Percentiles rank a stretch among this genome's conserved stretches.
Conservation (phyloP, 495 filamentous ascomycete species). For the Achaetomiella virescens region DNA sequence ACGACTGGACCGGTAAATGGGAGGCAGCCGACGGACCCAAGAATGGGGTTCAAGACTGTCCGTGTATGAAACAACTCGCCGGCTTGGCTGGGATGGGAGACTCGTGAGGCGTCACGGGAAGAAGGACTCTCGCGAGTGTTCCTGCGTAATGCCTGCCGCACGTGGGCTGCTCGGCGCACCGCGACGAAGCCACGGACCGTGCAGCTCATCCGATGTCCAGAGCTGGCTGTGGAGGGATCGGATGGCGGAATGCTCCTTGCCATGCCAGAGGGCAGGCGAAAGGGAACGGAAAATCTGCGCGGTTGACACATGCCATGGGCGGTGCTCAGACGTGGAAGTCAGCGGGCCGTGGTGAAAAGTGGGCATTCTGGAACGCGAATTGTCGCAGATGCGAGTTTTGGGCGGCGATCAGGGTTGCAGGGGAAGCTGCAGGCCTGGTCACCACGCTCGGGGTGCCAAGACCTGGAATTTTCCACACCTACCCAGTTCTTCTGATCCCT, state of each 20-base stretch:
- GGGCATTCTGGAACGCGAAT: slow-evolving; percentile 25
- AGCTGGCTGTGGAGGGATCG: slow-evolving; percentile 9
- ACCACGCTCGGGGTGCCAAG: neutral
- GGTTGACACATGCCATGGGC: slow-evolving; percentile 23
- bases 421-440: slow-evolving; percentile 1
- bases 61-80: slow-evolving; percentile 14
- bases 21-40: slow-evolving; percentile 15
- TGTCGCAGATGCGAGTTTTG: slow-evolving; percentile 26
- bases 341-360: slow-evolving; percentile 19
- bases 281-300: slow-evolving; percentile 6
- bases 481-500: too few relatives aligned
- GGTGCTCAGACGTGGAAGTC: slow-evolving; percentile 26
- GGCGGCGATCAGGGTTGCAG: slow-evolving; percentile 25
- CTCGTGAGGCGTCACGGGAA: neutral
- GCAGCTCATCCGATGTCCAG: slow-evolving; percentile 18
- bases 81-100: neutral
- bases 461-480: neutral
- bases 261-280: neutral
- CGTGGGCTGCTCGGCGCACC: slow-evolving; percentile 2
- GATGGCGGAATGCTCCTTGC: slow-evolving; percentile 18
- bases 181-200: slow-evolving; percentile 4
- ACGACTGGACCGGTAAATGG: neutral
- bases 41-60: neutral
- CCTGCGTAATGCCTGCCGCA: neutral
- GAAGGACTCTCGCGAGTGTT: neutral